Evolutionary conservation across 2,329 filamentous ascomycete species (phyloP).

Genomic region (Curvularia lunata): DNA sequence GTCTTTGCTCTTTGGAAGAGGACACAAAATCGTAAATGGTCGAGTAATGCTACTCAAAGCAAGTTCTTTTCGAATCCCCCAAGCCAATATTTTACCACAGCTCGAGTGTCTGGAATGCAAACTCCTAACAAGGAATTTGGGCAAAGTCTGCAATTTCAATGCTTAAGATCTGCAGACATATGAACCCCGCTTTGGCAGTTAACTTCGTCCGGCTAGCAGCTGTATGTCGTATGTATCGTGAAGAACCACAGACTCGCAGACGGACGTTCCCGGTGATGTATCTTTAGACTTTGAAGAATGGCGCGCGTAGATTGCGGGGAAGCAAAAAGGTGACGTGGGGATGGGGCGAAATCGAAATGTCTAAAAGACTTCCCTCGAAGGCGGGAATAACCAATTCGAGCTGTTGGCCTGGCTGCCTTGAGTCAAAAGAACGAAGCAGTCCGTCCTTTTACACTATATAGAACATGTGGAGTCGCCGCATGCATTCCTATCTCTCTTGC

Average conservation of each 20-base stretch:
- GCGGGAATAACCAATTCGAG: too few species aligned
- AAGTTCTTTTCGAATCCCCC: too few species aligned
- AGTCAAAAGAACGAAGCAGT: conserved; percentile 5
- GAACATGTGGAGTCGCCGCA: conserved; percentile 10
- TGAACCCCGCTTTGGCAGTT: too few species aligned
- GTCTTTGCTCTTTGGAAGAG: background rate
- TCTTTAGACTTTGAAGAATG: too few species aligned
- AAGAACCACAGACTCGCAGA: conserved; percentile 13
- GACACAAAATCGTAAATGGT: background rate
- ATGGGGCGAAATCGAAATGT: conserved; percentile 7
- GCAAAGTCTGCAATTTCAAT: too few species aligned
- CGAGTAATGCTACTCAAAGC: too few species aligned
- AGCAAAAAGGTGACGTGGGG: conserved; percentile 16
- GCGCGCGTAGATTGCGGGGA: background rate
- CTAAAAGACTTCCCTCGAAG: background rate
- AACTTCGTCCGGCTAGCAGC: too few species aligned
- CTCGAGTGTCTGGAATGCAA: too few species aligned
- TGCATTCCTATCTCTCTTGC: conserved; percentile 30
- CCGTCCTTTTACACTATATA: conserved; percentile 20
- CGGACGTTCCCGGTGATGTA: conserved; percentile 16
- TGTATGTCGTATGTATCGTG: conserved; percentile 7
- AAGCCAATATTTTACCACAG: too few species aligned
- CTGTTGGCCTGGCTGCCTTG: conserved; percentile 7
- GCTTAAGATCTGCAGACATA: too few species aligned
- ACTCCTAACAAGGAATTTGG: too few species aligned